A percentile compares a stretch with the other conserved stretches of the same genome.
phyloP scores from a whole-genome alignment of 2,329 filamentous ascomycete species.

The Colletotrichum camelliae region DNA sequence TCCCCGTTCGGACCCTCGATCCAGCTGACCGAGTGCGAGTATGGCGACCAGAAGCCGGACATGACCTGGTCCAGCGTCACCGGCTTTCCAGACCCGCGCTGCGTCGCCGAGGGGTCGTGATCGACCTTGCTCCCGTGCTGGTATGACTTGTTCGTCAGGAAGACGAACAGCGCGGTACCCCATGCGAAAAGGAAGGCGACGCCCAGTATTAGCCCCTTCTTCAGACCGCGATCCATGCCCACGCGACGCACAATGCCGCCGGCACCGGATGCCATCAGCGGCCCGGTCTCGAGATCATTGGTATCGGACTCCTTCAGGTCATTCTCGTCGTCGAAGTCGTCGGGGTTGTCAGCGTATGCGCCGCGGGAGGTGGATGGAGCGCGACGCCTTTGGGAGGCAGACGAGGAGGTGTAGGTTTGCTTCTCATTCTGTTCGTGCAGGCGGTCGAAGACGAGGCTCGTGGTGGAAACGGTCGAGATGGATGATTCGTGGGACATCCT shows the following conservation, averaged over 20 bases:
- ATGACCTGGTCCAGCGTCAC: slow-evolving; percentile 77
- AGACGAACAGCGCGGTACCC: slow-evolving; percentile 71
- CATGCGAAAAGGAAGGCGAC: slow-evolving; percentile 70
- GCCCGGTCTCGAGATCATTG: slow-evolving; percentile 57
- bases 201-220: slow-evolving; percentile 64
- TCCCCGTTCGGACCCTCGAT: slow-evolving; percentile 75
- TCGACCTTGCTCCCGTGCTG: slow-evolving; percentile 65
- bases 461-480: slow-evolving; percentile 80
- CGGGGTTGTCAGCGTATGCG: slow-evolving; percentile 39
- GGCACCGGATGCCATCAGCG: slow-evolving; percentile 51
- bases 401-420: slow-evolving; percentile 26
- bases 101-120: slow-evolving; percentile 72
- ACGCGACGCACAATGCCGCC: slow-evolving; percentile 44
- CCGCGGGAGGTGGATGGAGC: slow-evolving; percentile 22
- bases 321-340: slow-evolving; percentile 41
- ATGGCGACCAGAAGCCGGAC: slow-evolving; percentile 68
- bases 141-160: slow-evolving; percentile 70
- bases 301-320: slow-evolving; percentile 46
- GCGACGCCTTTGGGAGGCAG: slow-evolving; percentile 23
- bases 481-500: slow-evolving; percentile 60
- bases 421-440: slow-evolving; percentile 63
- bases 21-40: slow-evolving; percentile 74
- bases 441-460: slow-evolving; percentile 81
- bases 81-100: slow-evolving; percentile 70
- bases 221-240: slow-evolving; percentile 70